phyloP scores from a whole-genome alignment of 345 rosid genomes.

The Rhodomyrtus tomentosa region DNA sequence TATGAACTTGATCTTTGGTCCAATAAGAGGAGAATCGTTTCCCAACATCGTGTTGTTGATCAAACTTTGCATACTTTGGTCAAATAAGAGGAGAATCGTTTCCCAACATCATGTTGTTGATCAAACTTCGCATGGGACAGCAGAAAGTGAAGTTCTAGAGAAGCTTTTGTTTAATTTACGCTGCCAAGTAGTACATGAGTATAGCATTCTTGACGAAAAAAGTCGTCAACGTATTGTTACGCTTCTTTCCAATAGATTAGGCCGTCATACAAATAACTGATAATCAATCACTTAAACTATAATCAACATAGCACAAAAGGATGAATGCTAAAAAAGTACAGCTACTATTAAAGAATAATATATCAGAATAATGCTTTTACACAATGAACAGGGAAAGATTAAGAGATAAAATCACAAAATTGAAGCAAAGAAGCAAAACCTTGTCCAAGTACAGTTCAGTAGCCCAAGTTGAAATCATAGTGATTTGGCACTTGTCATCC shows the following conservation, averaged over 20 bases:
- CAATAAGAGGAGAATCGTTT: not conserved
- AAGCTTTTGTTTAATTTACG: not conserved
- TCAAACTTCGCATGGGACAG: not conserved
- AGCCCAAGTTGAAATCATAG: slow-evolving; percentile 99
- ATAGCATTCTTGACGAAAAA: not conserved
- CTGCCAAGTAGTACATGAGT: not conserved
- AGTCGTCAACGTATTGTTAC: not conserved
- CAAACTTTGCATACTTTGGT: not conserved
- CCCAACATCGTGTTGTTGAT: not conserved
- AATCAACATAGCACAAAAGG: not conserved
- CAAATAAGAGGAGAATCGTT: not conserved
- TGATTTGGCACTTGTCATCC: slow-evolving; percentile 96
- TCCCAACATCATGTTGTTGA: not conserved
- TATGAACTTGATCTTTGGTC: not conserved
- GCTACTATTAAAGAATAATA: not conserved
- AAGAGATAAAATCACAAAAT: not conserved
- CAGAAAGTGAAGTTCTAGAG: not conserved
- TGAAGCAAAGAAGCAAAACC: slow-evolving; percentile 38
- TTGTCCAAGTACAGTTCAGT: slow-evolving; percentile 96
- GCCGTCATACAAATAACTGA: not conserved
- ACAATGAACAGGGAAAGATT: not conserved
- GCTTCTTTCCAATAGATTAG: not conserved
- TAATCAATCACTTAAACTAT: not conserved
- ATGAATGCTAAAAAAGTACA: not conserved
- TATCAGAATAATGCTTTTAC: not conserved